phyloP scores from a whole-genome alignment of 225 moss, liverwort and hornwort species.

The Rhytidiadelphus loreus region DNA sequence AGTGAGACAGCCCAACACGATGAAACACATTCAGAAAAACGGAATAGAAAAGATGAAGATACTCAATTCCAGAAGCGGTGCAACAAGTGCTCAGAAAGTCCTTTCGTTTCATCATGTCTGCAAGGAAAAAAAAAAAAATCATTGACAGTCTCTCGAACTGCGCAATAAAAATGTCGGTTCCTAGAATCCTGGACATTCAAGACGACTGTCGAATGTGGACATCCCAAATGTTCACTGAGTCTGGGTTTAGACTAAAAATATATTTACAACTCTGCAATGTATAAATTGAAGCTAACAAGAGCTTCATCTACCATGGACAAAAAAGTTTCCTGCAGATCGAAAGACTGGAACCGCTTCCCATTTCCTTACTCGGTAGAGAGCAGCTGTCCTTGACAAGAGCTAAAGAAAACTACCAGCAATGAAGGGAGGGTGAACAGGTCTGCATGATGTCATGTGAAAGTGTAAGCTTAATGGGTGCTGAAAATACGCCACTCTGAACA shows the following conservation, averaged over 20 bases:
- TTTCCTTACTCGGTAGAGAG: neutral
- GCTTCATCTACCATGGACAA: neutral
- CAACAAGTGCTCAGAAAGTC: neutral
- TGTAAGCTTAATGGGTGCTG: neutral
- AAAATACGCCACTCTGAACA: slow-evolving; percentile 2
- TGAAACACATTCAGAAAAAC: neutral
- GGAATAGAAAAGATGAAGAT: neutral
- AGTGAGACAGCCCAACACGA: neutral
- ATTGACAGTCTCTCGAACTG: neutral
- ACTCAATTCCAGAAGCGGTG: neutral
- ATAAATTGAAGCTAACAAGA: neutral
- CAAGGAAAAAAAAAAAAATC: neutral
- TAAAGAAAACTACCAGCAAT: neutral
- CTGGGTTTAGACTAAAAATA: neutral
- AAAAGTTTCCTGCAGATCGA: neutral
- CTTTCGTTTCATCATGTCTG: neutral
- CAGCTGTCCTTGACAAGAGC: neutral
- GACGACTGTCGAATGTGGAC: neutral
- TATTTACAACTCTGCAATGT: neutral
- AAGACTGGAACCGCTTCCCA: neutral
- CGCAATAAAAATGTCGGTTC: slow-evolving; percentile 3
- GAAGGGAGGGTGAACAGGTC: neutral
- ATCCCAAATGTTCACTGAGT: neutral
- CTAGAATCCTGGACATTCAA: neutral
- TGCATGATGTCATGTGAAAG: slow-evolving; percentile 4